Percentiles rank a stretch among this genome's conserved stretches.
Conservation (phyloP, 2,329 filamentous ascomycete genomes). For the Phialocephala subalpina region DNA sequence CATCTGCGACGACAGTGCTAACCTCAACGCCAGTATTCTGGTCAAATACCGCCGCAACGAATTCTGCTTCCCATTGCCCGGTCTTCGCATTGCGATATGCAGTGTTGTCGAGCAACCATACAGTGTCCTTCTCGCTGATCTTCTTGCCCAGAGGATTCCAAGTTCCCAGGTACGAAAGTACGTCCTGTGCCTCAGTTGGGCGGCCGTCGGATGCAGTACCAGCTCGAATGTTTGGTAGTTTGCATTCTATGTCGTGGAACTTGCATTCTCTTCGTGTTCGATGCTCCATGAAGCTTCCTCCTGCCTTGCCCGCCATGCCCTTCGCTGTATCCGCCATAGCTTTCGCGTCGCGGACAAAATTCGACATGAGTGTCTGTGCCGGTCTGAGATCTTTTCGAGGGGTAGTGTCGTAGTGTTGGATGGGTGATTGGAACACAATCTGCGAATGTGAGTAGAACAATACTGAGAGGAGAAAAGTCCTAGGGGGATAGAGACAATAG, state of each 20-base stretch:
- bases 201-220: slow-evolving; percentile 38
- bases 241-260: slow-evolving; percentile 59
- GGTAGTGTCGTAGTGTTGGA: not conserved
- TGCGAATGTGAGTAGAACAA: not conserved
- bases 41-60: slow-evolving; percentile 83
- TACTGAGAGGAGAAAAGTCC: not conserved
- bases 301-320: slow-evolving; percentile 7
- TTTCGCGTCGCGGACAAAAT: slow-evolving; percentile 25
- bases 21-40: slow-evolving; percentile 73
- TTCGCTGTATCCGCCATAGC: slow-evolving; percentile 20
- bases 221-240: slow-evolving; percentile 49
- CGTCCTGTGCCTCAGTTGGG: slow-evolving; percentile 39
- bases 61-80: slow-evolving; percentile 79
- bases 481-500: not conserved
- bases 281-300: slow-evolving; percentile 52
- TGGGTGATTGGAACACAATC: not conserved
- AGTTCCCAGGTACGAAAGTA: slow-evolving; percentile 59
- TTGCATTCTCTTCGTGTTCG: slow-evolving; percentile 56
- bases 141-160: slow-evolving; percentile 65
- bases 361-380: slow-evolving; percentile 20
- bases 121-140: slow-evolving; percentile 68
- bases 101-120: slow-evolving; percentile 93
- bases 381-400: not conserved
- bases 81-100: slow-evolving; percentile 67
- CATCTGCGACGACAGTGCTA: slow-evolving; percentile 71